Base-by-base conservation (phyloP, 2,329 filamentous ascomycete genomes). In the Dothidotthia symphoricarpi region DNA sequence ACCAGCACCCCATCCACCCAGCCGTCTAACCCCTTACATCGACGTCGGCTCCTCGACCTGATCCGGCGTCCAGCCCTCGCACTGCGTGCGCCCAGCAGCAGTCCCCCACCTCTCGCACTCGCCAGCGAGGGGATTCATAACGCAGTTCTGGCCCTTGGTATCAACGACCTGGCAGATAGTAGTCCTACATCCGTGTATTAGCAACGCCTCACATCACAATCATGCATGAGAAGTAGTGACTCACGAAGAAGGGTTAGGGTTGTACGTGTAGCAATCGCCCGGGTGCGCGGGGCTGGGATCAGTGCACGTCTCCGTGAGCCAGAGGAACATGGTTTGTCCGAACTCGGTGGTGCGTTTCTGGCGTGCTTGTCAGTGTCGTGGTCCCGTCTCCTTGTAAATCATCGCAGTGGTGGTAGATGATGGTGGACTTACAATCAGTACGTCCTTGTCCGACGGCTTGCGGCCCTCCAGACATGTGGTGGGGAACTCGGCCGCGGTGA, bases 1-100 rank as follows among this genome's bases (percentile, higher is more conserved):
- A 55, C 45, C 50, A 58, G 36, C 55, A 53, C 19, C 19, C 5
- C 9, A 6, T 22, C 19, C 9, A 22, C 9, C 19, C 19, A 6
- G 19, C 19, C 6, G 19, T 26, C 2, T 19, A 31, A 31, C 16
- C 9, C 16, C 16, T 14, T 16, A 15, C n/a, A n/a, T n/a, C 13
- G 13, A 13, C 15, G 19, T 24, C 4, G 28, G 29, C 13, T 17
- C 16, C 35, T 38, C 36, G 19, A 32, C 28, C 28, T 38, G 16
- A 22, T 13, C 36, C 5, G 28, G 28, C n/a, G 36, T 38, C 36
- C 36, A 38, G 5, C 32, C 32, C 3, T 7, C 9, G 32, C 32
- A 34, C 16, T 34, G 32, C 14, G 22, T 26, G 9, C 32, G 32
- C 3, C 24, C 24, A 27, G 15, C 14, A 11, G 24, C 22, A 27